Conservation (phyloP, 192 early-diverging fungal genomes). For the Fimicolochytrium jonesii region DNA sequence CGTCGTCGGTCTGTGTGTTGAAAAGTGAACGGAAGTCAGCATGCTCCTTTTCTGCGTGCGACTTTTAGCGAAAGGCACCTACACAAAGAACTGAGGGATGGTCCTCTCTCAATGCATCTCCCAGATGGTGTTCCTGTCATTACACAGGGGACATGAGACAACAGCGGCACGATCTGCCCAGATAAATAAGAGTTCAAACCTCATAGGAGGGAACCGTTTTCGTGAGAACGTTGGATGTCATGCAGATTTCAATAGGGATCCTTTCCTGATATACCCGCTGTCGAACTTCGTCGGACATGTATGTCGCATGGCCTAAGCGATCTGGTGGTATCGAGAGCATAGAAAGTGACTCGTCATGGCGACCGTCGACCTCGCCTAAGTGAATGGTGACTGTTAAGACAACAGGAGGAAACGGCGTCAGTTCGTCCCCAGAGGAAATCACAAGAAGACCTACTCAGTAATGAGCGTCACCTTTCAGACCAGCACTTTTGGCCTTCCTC, state of each 20-base stretch:
- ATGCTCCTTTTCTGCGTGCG: neutral
- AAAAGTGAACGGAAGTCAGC: neutral
- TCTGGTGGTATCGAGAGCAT: slow-evolving; percentile 41
- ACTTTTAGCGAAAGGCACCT: neutral
- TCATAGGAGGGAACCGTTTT: slow-evolving; percentile 48
- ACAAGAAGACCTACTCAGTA: too few species aligned
- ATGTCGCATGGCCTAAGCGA: slow-evolving; percentile 57
- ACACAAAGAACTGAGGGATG: slow-evolving; percentile 51
- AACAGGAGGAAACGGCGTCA: too few species aligned
- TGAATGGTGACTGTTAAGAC: slow-evolving; percentile 57
- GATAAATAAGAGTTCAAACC: too few species aligned
- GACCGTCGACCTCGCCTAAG: slow-evolving; percentile 47
- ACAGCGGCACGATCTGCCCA: too few species aligned
- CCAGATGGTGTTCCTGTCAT: slow-evolving; percentile 44
- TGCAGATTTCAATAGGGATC: slow-evolving; percentile 58
- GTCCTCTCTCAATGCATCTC: slow-evolving; percentile 32
- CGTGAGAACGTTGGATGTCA: slow-evolving; percentile 61
- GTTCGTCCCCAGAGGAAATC: too few species aligned
- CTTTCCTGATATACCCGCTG: slow-evolving; percentile 22
- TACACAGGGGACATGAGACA: too few species aligned
- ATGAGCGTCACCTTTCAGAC: slow-evolving; percentile 27
- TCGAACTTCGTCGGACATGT: slow-evolving; percentile 30
- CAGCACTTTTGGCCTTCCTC: slow-evolving; percentile 37
- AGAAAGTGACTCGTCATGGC: slow-evolving; percentile 32
- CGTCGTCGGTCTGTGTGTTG: slow-evolving; percentile 20